A percentile compares a stretch with the other conserved stretches of the same genome.
phyloP scores from a whole-genome alignment of 1,284 basidiomycete species.

The Irpex sp. region DNA sequence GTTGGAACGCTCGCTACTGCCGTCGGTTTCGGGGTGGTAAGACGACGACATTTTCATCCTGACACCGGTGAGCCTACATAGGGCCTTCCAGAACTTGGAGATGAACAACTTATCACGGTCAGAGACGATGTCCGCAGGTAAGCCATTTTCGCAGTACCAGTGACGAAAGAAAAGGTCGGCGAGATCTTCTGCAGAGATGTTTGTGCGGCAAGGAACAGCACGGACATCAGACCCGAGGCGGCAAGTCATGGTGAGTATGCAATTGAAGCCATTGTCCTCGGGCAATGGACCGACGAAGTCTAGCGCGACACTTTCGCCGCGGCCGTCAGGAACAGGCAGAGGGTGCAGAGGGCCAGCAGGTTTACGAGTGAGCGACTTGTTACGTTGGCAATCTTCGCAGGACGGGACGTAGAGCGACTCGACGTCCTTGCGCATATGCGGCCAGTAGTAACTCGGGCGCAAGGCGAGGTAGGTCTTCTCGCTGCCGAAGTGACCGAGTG shows the following conservation, averaged over 20 bases:
- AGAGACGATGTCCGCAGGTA: conserved; percentile 16
- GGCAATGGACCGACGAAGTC: conserved; percentile 32
- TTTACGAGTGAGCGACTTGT: conserved; percentile 16
- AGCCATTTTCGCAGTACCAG: conserved; percentile 20
- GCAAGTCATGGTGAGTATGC: conserved; percentile 15
- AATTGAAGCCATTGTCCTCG: conserved; percentile 13
- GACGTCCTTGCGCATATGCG: conserved; percentile 31
- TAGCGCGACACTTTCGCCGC: conserved; percentile 18
- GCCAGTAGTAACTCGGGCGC: conserved; percentile 35
- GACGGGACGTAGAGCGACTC: conserved; percentile 20
- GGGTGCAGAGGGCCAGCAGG: conserved; percentile 20
- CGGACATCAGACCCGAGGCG: conserved; percentile 3
- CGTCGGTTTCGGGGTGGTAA: no score
- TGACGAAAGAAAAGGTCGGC: conserved; percentile 17
- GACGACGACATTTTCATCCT: no score
- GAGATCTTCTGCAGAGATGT: conserved; percentile 25
- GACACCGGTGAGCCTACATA: no score
- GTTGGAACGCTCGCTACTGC: no score
- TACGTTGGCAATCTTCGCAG: conserved; percentile 18
- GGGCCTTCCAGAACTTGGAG: no score
- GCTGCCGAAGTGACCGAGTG: conserved; percentile 34
- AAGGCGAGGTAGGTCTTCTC: conserved; percentile 31
- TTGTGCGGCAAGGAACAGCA: conserved; percentile 23
- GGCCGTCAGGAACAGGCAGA: conserved; percentile 9
- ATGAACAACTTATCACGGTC: background rate